Base-by-base conservation (phyloP, 176 grass and related monocot genomes). In the Dactylis glomerata region DNA sequence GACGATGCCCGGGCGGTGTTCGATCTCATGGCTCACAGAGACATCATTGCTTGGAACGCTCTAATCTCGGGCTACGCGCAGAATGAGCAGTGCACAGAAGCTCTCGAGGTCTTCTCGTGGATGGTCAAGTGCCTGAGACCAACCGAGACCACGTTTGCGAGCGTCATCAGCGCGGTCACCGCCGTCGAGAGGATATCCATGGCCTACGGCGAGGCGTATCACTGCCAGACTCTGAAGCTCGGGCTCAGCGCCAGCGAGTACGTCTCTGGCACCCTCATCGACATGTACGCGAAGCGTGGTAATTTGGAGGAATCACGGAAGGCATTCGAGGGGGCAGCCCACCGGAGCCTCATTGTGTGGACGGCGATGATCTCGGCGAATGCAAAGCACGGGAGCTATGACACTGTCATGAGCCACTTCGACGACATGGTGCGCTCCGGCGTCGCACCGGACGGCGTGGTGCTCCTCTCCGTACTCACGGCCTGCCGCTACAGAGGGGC, bases 211-310 rank as follows among this genome's bases (percentile, higher is more conserved):
- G 89, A 88, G 88, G 69, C 79, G 52, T 98, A 85, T 16, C 96
- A 98, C 78, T 73, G 87, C 86, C 82, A 81, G 78, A 32, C 83
- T 1, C 45, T 85, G 30, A 95, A 87, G 68, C 64, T 92, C 41
- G 89, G 93, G 71, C 84, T 94, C 24, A 38, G 75, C 41, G 52
- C 64, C 23, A 27, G 87, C 15, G 91, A 93, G 80, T 92, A 89
- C 13, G 86, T 98, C 67, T 92, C 89, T 2, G 91, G 85, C 40
- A 84, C 96, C 1, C 91, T 98, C 54, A 93, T 98, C 24, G 91
- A 98, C 91, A 87, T 98, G 96, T 98, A 95, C 31, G 96, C 89
- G 0, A 98, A 95, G 83, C 85, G 82, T 11, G 96, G 96, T 27
- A 88, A 81, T 86, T 71, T 95, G 68, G 89, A 87, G 47, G 91